Evolutionary conservation across 495 filamentous ascomycete genomes (phyloP).

Genomic region (Astrothelium macrocarpum): DNA sequence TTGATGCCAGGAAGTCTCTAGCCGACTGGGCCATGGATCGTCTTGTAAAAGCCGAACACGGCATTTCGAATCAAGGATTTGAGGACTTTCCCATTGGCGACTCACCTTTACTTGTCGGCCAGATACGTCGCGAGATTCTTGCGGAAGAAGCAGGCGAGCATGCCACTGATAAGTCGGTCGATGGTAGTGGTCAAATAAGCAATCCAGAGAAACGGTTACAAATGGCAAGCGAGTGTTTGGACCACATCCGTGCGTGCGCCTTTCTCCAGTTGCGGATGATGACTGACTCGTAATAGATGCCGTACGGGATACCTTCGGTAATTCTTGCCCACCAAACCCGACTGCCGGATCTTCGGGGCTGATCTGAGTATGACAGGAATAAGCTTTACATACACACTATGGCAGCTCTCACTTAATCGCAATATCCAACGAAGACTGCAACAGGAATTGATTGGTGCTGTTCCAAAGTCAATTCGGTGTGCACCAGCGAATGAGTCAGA

Average conservation of each 20-base stretch:
- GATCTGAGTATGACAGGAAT: no score
- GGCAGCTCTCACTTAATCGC: slow-evolving; percentile 52
- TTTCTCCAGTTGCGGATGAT: background rate
- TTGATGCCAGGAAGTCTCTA: background rate
- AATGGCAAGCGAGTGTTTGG: slow-evolving; percentile 47
- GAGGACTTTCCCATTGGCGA: background rate
- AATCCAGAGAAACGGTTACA: background rate
- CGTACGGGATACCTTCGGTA: slow-evolving; percentile 61
- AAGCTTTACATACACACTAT: slow-evolving; percentile 60
- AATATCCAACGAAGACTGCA: slow-evolving; percentile 50
- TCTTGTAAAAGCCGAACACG: background rate
- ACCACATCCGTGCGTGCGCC: slow-evolving; percentile 42
- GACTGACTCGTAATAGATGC: slow-evolving; percentile 29
- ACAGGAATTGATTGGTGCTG: slow-evolving; percentile 49
- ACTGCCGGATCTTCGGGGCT: no score
- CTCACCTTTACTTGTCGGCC: background rate
- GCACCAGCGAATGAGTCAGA: background rate
- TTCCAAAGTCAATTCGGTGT: slow-evolving; percentile 13
- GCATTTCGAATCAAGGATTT: background rate
- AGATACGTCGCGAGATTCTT: background rate
- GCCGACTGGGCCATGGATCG: background rate
- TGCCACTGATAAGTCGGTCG: background rate
- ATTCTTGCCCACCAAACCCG: no score
- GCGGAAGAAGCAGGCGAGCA: background rate
- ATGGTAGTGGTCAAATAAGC: no score